phyloP scores from a whole-genome alignment of 768 basidiomycete species.

The Gymnopilus junonius region DNA sequence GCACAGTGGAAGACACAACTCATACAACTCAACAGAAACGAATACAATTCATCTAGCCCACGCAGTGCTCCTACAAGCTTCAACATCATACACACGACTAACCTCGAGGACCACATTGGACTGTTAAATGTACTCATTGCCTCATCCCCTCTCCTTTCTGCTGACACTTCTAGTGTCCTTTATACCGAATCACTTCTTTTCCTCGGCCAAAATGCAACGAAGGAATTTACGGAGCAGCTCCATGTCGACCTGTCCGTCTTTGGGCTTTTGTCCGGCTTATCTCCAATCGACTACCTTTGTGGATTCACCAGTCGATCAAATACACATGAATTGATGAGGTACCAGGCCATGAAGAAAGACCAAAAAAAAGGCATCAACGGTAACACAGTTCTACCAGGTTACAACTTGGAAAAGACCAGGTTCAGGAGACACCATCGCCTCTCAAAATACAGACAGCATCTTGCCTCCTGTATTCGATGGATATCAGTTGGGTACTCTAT shows the following conservation, averaged over 20 bases:
- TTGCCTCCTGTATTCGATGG: conserved; percentile 22
- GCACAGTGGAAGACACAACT: conserved; percentile 28
- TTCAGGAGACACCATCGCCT: conserved; percentile 26
- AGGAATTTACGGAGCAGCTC: conserved; percentile 34
- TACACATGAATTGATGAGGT: conserved; percentile 35
- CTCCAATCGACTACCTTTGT: conserved; percentile 37
- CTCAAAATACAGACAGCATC: neutral
- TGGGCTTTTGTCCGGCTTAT: conserved; percentile 37
- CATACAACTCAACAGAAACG: conserved; percentile 30
- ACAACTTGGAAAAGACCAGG: conserved; percentile 39
- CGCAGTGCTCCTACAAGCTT: conserved; percentile 33
- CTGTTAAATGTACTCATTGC: conserved; percentile 40
- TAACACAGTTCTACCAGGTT: conserved; percentile 39
- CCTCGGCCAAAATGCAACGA: conserved; percentile 28
- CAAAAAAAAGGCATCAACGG: too few species aligned
- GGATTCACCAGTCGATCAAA: conserved; percentile 40
- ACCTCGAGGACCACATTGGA: conserved; percentile 43
- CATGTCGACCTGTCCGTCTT: conserved; percentile 37
- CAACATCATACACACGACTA: conserved; percentile 46
- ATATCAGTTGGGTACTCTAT: conserved; percentile 35
- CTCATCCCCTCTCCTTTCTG: conserved; percentile 33
- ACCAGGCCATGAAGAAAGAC: neutral
- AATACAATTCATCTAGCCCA: conserved; percentile 19
- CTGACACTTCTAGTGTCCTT: conserved; percentile 26
- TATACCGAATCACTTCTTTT: conserved; percentile 37